Conservation (phyloP, 805 yeast species). For the Nakazawaea anatomiae region DNA sequence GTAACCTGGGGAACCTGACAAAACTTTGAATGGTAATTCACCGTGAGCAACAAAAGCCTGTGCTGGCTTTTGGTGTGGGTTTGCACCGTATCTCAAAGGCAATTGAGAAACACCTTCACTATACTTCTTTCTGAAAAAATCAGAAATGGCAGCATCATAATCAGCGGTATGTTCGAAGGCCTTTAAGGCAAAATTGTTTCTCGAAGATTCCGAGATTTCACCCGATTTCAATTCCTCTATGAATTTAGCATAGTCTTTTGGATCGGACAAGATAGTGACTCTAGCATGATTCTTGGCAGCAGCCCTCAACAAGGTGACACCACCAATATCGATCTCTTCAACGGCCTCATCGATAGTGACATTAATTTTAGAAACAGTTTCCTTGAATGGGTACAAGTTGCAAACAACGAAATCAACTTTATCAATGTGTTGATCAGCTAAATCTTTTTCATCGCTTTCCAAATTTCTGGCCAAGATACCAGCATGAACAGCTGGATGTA, state of each 20-base stretch:
- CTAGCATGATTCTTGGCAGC: conserved; percentile 98
- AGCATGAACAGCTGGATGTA: conserved; percentile 98
- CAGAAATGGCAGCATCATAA: conserved; percentile 92
- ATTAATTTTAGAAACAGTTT: conserved; percentile 90
- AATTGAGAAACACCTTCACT: conserved; percentile 85
- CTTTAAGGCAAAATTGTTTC: conserved; percentile 85
- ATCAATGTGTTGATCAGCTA: conserved; percentile 83
- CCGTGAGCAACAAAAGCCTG: conserved; percentile 90
- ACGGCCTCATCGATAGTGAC: conserved; percentile 97
- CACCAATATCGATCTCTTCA: conserved; percentile 97
- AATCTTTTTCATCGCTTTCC: conserved; percentile 85
- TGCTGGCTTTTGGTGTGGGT: conserved; percentile 99
- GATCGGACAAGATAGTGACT: conserved; percentile 93
- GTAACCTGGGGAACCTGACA: conserved; percentile 95
- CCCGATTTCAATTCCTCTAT: conserved; percentile 74
- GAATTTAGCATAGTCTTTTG: conserved; percentile 85
- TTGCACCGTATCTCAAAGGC: conserved; percentile 96
- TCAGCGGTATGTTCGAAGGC: conserved; percentile 99
- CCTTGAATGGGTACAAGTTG: conserved; percentile 97
- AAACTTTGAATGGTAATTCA: conserved; percentile 88
- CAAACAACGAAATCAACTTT: conserved; percentile 97
- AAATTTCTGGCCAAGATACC: conserved; percentile 93
- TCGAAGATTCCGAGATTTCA: conserved; percentile 63
- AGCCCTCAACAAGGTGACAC: conserved; percentile 94
- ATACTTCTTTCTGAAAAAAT: conserved; percentile 96